Conservation (phyloP, 345 rosid species). For the Clausena lansium region DNA sequence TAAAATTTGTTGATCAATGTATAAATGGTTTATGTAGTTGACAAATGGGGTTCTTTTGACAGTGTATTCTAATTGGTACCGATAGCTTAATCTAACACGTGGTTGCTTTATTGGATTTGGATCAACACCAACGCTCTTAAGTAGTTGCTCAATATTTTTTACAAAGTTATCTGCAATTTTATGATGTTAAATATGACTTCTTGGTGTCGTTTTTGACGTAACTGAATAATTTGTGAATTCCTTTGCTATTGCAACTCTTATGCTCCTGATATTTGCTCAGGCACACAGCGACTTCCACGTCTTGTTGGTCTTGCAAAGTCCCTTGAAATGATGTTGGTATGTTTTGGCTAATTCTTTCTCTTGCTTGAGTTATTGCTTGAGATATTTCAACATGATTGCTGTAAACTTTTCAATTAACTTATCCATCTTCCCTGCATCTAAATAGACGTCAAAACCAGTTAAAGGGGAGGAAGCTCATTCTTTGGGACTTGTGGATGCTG, state of each 20-base stretch:
- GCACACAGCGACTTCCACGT: slow-evolving; percentile 98
- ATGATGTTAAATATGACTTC: not conserved
- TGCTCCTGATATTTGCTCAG: slow-evolving; percentile 45
- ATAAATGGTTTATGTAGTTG: not conserved
- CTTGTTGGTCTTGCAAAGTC: slow-evolving; percentile 91
- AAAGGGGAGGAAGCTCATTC: slow-evolving; percentile 67
- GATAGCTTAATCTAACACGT: not conserved
- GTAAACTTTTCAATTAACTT: not conserved
- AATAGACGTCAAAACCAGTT: slow-evolving; percentile 79
- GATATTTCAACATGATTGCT: slow-evolving; percentile 4
- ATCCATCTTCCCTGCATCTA: not conserved
- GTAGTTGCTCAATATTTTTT: not conserved
- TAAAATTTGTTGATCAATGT: not conserved
- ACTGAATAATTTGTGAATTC: not conserved
- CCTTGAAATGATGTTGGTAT: slow-evolving; percentile 98
- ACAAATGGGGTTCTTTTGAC: not conserved
- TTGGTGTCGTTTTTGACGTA: not conserved
- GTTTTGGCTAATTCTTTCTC: slow-evolving; percentile 21
- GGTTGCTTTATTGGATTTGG: not conserved
- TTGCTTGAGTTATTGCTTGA: slow-evolving; percentile 12
- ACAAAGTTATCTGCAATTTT: not conserved
- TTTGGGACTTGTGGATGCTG: slow-evolving; percentile 80
- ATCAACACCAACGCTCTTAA: not conserved
- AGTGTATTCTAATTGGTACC: too few relatives aligned
- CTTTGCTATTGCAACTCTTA: slow-evolving; percentile 5